Evolutionary conservation across 1,284 basidiomycete species (phyloP).

Genomic region (Heterobasidion occidentale): DNA sequence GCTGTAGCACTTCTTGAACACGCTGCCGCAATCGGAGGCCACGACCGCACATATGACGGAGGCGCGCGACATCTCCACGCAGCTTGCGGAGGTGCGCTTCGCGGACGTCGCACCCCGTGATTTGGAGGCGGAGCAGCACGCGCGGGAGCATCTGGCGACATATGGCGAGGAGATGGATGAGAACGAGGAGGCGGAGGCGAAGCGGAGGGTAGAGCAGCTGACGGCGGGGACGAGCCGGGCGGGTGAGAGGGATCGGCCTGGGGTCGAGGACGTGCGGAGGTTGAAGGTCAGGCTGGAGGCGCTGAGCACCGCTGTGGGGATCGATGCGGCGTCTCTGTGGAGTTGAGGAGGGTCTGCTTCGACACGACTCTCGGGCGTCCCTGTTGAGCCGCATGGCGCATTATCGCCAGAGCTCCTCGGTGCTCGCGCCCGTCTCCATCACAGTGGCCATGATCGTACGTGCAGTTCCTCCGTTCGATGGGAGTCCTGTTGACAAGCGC

Average conservation of each 20-base stretch:
- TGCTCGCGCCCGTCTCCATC: no score
- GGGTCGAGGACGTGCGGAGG: constrained; percentile 31
- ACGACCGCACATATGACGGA: constrained; percentile 20
- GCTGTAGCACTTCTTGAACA: constrained; percentile 41
- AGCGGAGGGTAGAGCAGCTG: constrained; percentile 35
- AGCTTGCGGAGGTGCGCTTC: constrained; percentile 52
- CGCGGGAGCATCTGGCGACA: constrained; percentile 47
- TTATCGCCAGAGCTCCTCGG: no score
- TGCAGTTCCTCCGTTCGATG: no score
- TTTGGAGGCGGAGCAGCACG: constrained; percentile 65
- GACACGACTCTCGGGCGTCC: no score
- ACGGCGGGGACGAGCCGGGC: constrained; percentile 19
- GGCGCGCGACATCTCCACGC: constrained; percentile 40
- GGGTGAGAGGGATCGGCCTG: constrained; percentile 26
- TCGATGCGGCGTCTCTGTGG: constrained; percentile 21
- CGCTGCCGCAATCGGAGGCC: constrained; percentile 12
- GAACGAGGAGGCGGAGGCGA: constrained; percentile 36
- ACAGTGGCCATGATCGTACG: no score
- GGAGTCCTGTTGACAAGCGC: no score
- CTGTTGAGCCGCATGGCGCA: no score
- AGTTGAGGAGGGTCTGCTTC: constrained; percentile 1
- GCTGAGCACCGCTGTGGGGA: constrained; percentile 24
- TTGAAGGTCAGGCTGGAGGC: constrained; percentile 32
- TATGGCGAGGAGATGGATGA: constrained; percentile 24
- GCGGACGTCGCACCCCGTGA: constrained; percentile 64